Percentiles rank a stretch among this genome's conserved stretches.
These are phyloP conservation scores for Cyphellophora europaea DNA, from an alignment of 2,329 filamentous ascomycete genomes.

Conservation along the genomic window DNA sequence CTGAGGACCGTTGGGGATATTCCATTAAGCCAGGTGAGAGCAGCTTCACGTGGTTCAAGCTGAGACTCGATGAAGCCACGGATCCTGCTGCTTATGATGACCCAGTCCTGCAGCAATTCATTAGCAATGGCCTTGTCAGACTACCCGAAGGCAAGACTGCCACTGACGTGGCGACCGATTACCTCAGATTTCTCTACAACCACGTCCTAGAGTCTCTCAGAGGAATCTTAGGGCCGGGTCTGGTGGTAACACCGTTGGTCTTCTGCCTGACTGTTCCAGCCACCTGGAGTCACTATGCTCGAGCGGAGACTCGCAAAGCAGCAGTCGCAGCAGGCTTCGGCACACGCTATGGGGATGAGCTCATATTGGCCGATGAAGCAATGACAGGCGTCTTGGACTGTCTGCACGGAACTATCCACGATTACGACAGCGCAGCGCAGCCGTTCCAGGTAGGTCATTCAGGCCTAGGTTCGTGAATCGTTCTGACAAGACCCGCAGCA, in stretches of 20 bases:
- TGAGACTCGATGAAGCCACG: slow-evolving; percentile 18
- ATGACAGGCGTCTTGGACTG: slow-evolving; percentile 18
- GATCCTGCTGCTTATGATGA: slow-evolving; percentile 17
- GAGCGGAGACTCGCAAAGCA: slow-evolving; percentile 1
- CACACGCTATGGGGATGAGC: slow-evolving; percentile 5
- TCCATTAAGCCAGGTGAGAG: not conserved
- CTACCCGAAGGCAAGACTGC: slow-evolving; percentile 17
- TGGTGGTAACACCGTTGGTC: slow-evolving; percentile 8
- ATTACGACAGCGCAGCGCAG: too few relatives aligned
- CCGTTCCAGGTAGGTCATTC: too few relatives aligned
- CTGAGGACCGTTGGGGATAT: not conserved
- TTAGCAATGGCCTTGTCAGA: slow-evolving; percentile 10
- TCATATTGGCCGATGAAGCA: slow-evolving; percentile 13
- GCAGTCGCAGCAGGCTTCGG: slow-evolving; percentile 12
- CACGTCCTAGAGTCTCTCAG: slow-evolving; percentile 9
- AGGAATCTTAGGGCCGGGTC: slow-evolving; percentile 4
- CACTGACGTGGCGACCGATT: slow-evolving; percentile 18
- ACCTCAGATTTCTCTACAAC: slow-evolving; percentile 15
- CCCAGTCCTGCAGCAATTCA: slow-evolving; percentile 5
- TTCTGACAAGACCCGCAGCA: too few relatives aligned
- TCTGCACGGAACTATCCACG: too few relatives aligned
- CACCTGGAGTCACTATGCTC: slow-evolving; percentile 8
- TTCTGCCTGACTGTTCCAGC: slow-evolving; percentile 16
- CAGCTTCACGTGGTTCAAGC: slow-evolving; percentile 19
- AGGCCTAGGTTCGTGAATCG: too few relatives aligned